Conservation (phyloP, 768 basidiomycete genomes). For the Termitomyces heimii region DNA sequence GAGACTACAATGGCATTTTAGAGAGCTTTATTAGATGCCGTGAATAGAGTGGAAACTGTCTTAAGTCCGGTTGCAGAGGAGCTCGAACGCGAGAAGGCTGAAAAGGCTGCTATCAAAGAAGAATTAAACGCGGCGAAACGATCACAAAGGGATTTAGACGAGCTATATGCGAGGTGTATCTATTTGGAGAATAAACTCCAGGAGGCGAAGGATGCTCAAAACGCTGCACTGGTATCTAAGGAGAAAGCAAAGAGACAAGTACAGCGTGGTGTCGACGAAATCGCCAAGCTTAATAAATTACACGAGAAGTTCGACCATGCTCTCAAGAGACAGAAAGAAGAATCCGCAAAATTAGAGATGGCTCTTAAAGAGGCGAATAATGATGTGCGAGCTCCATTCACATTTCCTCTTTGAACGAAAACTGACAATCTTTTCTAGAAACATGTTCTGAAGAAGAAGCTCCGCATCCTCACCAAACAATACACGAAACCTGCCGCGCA, state of each 20-base stretch:
- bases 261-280: neutral
- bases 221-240: neutral
- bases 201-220: neutral
- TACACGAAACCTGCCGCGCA: neutral
- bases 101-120: neutral
- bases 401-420: neutral
- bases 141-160: neutral
- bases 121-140: neutral
- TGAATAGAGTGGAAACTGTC: neutral
- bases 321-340: conserved; percentile 5
- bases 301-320: conserved; percentile 2
- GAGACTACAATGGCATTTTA: neutral
- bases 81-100: conserved; percentile 4
- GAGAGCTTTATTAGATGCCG: conserved; percentile 4
- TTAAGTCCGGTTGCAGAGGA: neutral
- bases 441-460: conserved; percentile 9
- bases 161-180: neutral
- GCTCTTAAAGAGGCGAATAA: conserved; percentile 5
- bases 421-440: conserved; percentile 1
- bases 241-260: neutral
- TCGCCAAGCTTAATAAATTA: neutral
- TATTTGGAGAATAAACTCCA: neutral
- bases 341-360: neutral
- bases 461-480: conserved; percentile 8
- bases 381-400: neutral